Base-by-base conservation (phyloP, 2,329 filamentous ascomycete species). In the Pseudogymnoascus destructans region DNA sequence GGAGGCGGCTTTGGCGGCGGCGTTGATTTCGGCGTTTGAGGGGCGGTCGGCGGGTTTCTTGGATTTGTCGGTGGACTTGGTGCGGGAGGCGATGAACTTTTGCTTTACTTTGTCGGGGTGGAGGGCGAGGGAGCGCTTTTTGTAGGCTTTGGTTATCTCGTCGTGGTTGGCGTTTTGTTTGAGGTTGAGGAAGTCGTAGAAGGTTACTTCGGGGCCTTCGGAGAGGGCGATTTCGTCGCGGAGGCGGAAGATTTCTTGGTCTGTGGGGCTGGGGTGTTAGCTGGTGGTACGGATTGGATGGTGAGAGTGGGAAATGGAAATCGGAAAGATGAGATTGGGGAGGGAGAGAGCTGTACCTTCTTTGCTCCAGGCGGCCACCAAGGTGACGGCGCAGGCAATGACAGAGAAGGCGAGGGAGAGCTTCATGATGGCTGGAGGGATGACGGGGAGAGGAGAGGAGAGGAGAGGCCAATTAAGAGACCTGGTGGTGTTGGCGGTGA, bases 41-140 rank as follows among this genome's bases (percentile, higher is more conserved):
- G 79, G 75, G 65, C 77, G 77, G 61, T 71, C 72, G 59, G 73
- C 73, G 64, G 77, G 76, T 62, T 75, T 73, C 61, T 73, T 72
- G 59, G 69, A 66, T 63, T 76, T 78, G 63, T 73, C 72, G 67
- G 76, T 79, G 68, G 78, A 78, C 57, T 77, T 73, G 40, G 75
- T 74, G 67, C 79, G 78, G 63, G 86, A 84, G 63, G 87, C 80
- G 61, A 87, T 77, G 72, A 93, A 87, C 70, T 84, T 79, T 72
- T 91, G 88, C 72, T 86, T 89, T 66, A 92, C 91, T 77, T 97
- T 98, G 81, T 98, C 93, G 1, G 93, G 93, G 72, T 98, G 93
- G 54, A 96, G 77, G 57, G 81, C 77, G 63, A 85, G 81, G 49
- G 90, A 87, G 73, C 86, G 89, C 74, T 91, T 90, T 75, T 89